phyloP scores from a whole-genome alignment of 257 asterid species.

The Fraxinus anomala region DNA sequence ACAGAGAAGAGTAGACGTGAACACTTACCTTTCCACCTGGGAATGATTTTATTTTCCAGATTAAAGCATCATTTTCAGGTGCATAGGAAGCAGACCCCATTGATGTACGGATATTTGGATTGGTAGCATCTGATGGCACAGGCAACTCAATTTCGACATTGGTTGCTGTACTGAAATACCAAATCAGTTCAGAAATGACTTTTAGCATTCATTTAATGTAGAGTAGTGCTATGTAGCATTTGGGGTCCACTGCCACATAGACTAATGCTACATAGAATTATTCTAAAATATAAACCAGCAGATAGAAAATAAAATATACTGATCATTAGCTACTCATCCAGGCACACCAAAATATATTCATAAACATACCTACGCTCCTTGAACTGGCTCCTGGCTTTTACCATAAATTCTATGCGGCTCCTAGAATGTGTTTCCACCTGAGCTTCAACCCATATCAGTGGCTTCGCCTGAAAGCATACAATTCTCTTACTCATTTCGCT shows the following conservation, averaged over 20 bases:
- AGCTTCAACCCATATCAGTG: slow-evolving; percentile 97
- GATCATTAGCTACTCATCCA: slow-evolving; percentile 12
- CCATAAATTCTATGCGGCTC: slow-evolving; percentile 88
- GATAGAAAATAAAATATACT: neutral
- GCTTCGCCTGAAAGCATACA: slow-evolving; percentile 76
- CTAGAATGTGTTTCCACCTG: slow-evolving; percentile 90
- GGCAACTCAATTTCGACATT: slow-evolving; percentile 98
- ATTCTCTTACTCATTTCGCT: slow-evolving; percentile 9
- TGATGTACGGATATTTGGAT: slow-evolving; percentile 93
- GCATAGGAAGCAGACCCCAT: slow-evolving; percentile 98
- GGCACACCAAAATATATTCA: neutral
- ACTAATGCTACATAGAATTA: neutral
- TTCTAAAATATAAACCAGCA: slow-evolving; percentile 7
- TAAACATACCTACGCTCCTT: slow-evolving; percentile 89
- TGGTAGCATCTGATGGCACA: slow-evolving; percentile 93
- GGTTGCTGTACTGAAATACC: slow-evolving; percentile 84
- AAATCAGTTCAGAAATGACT: slow-evolving; percentile 32
- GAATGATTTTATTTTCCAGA: slow-evolving; percentile 97
- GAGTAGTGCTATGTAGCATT: neutral
- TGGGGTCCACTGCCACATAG: neutral
- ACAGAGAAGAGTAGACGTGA: slow-evolving; percentile 5
- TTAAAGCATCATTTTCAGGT: slow-evolving; percentile 88
- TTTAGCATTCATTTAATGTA: slow-evolving; percentile 16
- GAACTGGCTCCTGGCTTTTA: slow-evolving; percentile 94
- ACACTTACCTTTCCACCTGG: slow-evolving; percentile 95